Base-by-base conservation (phyloP, 225 moss, liverwort and hornwort species). In the Bryum argenteum region DNA sequence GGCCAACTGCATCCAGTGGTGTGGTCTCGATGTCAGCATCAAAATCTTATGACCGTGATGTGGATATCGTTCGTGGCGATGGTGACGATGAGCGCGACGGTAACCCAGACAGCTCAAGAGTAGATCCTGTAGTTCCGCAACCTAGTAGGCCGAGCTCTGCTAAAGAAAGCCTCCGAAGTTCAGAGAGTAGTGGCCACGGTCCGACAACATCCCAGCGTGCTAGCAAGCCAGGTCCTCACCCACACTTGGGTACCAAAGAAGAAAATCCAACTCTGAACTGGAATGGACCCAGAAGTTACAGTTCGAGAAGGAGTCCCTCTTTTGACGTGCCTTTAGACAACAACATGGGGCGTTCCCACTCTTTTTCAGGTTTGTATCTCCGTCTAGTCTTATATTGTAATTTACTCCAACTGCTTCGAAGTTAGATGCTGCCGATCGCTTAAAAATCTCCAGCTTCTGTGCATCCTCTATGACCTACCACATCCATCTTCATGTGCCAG, bases 61-160 rank as follows among this genome's bases (percentile, higher is more conserved):
- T 80, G 77, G 86, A 93, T 67, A 80, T 75, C 37, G 84, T 81
- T 62, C 91, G 84, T 74, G 84, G 96, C 68, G 80, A 71, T 77
- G 73, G 61, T 78, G 78, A 48, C 48, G 58, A 65, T 71, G 71
- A 91, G 78, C 90, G 90, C 53, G 84, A 80, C 56, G 85, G 82
- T 22, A 33, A 2, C 33, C 8, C 48, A 48, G 91, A 90, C 78
- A 79, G 82, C 65, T 78, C 85, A 52, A 93, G 93, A 87, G 86
- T 85, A 90, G 90, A 96, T 79, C 75, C 84, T 59, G 65, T 33
- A 33, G 33, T 74, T 55, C 61, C 81, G 58, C 89, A 83, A 68
- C 66, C 58, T 54, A 87, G 70, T 71, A 89, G 87, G 56, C 78
- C 87, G 33, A 84, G 78, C 55, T 81, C 84, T 51, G 70, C 91